Evolutionary conservation across 2,329 filamentous ascomycete genomes (phyloP), one percentile per base, ranked within the genome.

Genomic region (Curvularia sp.): DNA sequence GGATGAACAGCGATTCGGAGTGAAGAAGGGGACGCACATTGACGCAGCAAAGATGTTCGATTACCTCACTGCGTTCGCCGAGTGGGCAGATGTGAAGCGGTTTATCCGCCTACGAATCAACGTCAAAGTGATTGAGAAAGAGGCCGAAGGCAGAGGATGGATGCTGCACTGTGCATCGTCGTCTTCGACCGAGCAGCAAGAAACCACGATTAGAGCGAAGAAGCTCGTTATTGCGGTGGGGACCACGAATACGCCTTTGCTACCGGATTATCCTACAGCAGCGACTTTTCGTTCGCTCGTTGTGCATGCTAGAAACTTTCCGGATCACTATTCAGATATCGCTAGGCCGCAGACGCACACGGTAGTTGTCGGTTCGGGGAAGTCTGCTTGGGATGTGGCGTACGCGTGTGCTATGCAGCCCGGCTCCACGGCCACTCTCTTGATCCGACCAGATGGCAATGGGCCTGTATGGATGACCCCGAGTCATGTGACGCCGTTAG

Each of bases 401-500:
- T 88, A 88, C 66, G 79, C 83, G 2, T 85, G 83, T 51, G 85
- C 83, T 5, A 79, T 80, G 0, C 54, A 68, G 27, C 49, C 62
- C 1, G 49, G 49, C 28, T 63, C 68, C 0, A 85, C 84, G 2
- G 86, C 87, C 8, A 80, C 84, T 52, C 82, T 86, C 79, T 75
- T 89, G 4, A 84, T 89, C 54, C 80, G 86, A 43, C 77, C 80
- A n/a, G 80, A 76, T n/a, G 86, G 86, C 3, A 80, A 83, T 57
- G 87, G 87, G 0, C 86, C 87, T 0, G 78, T 80, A 0, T 89
- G 83, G 82, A 84, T 89, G 74, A 75, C 84, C 0, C 84, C 85
- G 1, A 75, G 84, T 1, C 86, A 86, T 54, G 87, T 91, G 15
- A 90, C 88, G 1, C 87, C 88, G 0, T 70, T 90, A n/a, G 88